These are phyloP conservation scores for Elsinoe arachidis DNA, from an alignment of 2,329 filamentous ascomycete species.

Conservation along the genomic window DNA sequence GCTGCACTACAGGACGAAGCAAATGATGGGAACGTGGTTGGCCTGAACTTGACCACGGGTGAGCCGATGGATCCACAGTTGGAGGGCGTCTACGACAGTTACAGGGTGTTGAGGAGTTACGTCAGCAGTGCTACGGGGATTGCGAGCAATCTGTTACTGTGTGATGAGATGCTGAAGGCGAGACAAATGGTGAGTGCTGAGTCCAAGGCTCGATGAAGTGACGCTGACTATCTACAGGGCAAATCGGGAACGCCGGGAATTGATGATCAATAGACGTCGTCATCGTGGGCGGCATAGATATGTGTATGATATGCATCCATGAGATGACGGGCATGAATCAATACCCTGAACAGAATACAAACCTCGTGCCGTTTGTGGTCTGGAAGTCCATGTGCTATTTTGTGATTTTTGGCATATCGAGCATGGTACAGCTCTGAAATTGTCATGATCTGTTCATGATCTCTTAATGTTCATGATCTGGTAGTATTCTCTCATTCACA, in stretches of 20 bases:
- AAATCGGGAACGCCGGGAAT: slow-evolving; percentile 7
- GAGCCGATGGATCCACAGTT: slow-evolving; percentile 92
- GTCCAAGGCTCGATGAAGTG: slow-evolving; percentile 19
- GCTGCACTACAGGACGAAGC: slow-evolving; percentile 80
- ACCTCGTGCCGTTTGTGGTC: too few relatives aligned
- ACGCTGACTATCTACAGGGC: slow-evolving; percentile 2
- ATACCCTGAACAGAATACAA: too few relatives aligned
- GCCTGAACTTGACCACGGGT: slow-evolving; percentile 76
- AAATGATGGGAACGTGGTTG: slow-evolving; percentile 73
- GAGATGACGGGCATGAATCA: too few relatives aligned
- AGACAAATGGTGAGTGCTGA: slow-evolving; percentile 65
- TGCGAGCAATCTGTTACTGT: slow-evolving; percentile 86
- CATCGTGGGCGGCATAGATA: neutral
- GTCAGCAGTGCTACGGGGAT: slow-evolving; percentile 92
- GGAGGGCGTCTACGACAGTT: slow-evolving; percentile 91
- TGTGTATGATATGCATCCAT: neutral
- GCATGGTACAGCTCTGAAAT: too few relatives aligned
- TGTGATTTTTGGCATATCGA: too few relatives aligned
- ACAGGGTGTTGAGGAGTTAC: slow-evolving; percentile 86
- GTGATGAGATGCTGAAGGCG: slow-evolving; percentile 95
- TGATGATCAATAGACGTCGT: neutral
- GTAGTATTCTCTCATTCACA: too few relatives aligned
- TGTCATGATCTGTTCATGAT: too few relatives aligned
- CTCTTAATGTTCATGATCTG: too few relatives aligned
- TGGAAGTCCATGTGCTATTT: too few relatives aligned